Evolutionary conservation across 2,329 filamentous ascomycete genomes (phyloP).

Genomic region (Nemania bipapillata): DNA sequence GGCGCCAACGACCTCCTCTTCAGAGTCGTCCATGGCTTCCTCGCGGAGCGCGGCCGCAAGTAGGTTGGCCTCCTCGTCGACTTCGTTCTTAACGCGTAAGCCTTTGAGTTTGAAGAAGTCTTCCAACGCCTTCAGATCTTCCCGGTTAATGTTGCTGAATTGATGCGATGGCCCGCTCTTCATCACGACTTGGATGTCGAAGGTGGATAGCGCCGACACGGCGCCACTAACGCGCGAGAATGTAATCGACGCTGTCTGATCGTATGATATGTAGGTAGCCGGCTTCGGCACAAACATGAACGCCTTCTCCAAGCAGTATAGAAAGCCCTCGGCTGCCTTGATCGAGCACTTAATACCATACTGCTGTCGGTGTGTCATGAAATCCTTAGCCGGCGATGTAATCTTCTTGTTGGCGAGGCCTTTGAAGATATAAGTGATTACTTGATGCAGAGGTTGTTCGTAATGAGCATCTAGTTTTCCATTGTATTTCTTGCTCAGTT

Average conservation of each 20-base stretch:
- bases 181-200: slow-evolving; percentile 93
- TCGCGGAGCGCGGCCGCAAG: slow-evolving; percentile 85
- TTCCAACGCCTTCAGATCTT: slow-evolving; percentile 96
- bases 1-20: slow-evolving; percentile 78
- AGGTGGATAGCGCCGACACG: slow-evolving; percentile 91
- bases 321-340: slow-evolving; percentile 96
- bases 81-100: slow-evolving; percentile 97
- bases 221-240: slow-evolving; percentile 96
- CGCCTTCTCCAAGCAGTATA: slow-evolving; percentile 97
- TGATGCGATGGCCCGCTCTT: slow-evolving; percentile 92
- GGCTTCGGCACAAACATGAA: slow-evolving; percentile 99
- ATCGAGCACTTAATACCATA: slow-evolving; percentile 99
- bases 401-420: slow-evolving; percentile 95
- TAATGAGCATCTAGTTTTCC: slow-evolving; percentile 90
- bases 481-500: slow-evolving; percentile 85
- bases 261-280: slow-evolving; percentile 95
- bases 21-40: slow-evolving; percentile 83
- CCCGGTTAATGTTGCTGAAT: slow-evolving; percentile 99
- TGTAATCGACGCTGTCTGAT: slow-evolving; percentile 89
- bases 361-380: slow-evolving; percentile 91
- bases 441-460: slow-evolving; percentile 90
- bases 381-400: slow-evolving; percentile 91
- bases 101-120: slow-evolving; percentile 97
- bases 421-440: slow-evolving; percentile 94
- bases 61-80: slow-evolving; percentile 87